Conservation (phyloP, 2,329 filamentous ascomycete species). For the Aspergillus tubingensis region DNA sequence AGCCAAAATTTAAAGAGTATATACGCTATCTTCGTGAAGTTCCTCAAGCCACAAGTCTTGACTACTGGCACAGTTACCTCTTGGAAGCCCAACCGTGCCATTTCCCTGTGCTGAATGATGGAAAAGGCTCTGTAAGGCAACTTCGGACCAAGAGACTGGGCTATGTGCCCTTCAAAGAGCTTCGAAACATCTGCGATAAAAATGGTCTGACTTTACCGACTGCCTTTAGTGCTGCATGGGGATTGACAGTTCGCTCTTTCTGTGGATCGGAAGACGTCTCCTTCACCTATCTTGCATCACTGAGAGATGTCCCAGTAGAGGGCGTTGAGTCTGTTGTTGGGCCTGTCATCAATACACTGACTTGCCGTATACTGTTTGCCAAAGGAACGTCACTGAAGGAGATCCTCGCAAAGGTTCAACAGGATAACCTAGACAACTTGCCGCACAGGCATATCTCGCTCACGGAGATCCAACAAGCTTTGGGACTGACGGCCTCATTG, state of each 20-base stretch:
- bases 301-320: conserved; percentile 45
- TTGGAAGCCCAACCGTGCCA: conserved; percentile 36
- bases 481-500: conserved; percentile 42
- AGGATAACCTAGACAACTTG: conserved; percentile 50
- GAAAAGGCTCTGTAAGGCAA: conserved; percentile 21
- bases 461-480: conserved; percentile 50
- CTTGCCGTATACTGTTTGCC: conserved; percentile 46
- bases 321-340: conserved; percentile 48
- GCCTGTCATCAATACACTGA: conserved; percentile 50
- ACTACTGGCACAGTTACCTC: conserved; percentile 44
- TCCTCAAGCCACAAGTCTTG: conserved; percentile 30
- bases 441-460: conserved; percentile 48
- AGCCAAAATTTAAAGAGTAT: conserved; percentile 39
- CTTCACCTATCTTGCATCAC: conserved; percentile 49
- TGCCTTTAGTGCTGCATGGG: conserved; percentile 71
- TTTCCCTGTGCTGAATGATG: conserved; percentile 40
- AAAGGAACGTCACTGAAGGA: conserved; percentile 36
- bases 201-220: conserved; percentile 53
- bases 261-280: conserved; percentile 70
- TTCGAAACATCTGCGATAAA: conserved; percentile 45
- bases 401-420: conserved; percentile 45
- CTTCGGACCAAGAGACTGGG: conserved; percentile 35
- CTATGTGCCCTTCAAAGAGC: conserved; percentile 28
- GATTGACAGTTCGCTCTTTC: conserved; percentile 60
- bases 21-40: conserved; percentile 33